Evolutionary conservation across 129 eudicot species (phyloP), one percentile per base, ranked within the genome.

Genomic region (Lactuca sativa): DNA sequence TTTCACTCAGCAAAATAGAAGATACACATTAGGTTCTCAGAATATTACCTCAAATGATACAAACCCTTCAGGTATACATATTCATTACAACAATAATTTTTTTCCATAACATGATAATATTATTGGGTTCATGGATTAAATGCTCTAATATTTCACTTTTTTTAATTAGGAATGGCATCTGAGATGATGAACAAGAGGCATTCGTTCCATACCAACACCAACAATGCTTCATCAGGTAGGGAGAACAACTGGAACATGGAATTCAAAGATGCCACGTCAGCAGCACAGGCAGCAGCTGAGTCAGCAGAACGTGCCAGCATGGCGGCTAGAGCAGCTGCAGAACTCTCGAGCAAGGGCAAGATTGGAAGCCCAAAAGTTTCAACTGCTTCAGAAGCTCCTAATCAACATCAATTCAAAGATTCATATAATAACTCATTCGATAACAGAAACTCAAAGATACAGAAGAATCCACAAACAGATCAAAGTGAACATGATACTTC

Each of bases 231-330:
- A 15, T 40, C 48, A 0, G 73, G 59, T 62, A 64, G 66, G 71
- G 81, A 76, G 16, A 47, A 11, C 11, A 60, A 67, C 16, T 84
- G 96, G 96, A 80, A 81, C 55, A 83, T 85, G 90, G 98, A 83
- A 61, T 92, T 85, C 66, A 92, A 81, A 80, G 96, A 92, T 81
- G 98, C 98, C 6, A 81, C 86, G n/a, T 86, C 98, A 59, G 98
- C 98, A 47, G 98, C 98, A 69, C 95, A 86, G 62, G 96, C 96
- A 30, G 98, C 98, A 72, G 96, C 96, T 7, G 96, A 84, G 81
- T 80, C 92, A 62, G 96, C 98, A 57, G 96, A 86, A 74, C 86
- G 82, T n/a, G 98, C 98, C 51, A 92, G 98, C 73, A 72, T 79
- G 69, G 98, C 98, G 18, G 96, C 96, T 72, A 81, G 88, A 77